Conservation (phyloP, 2,329 filamentous ascomycete genomes). For the Hymenoscyphus infarciens region DNA sequence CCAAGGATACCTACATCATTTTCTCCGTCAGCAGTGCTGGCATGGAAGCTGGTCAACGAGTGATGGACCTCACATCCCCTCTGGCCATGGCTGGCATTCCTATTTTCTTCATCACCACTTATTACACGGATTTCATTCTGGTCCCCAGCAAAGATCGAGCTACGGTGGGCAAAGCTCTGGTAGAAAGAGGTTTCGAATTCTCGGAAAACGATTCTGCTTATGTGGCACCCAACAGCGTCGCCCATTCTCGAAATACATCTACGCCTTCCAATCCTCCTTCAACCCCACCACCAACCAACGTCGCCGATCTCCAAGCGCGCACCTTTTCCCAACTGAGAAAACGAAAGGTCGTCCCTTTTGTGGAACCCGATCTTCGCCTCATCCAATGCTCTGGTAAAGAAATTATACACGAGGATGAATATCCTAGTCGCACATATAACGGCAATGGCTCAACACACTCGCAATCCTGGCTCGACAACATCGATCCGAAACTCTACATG, state of each 20-base stretch:
- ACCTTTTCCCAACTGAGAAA: slow-evolving; percentile 83
- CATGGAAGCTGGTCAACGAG: slow-evolving; percentile 84
- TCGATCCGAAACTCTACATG: slow-evolving; percentile 62
- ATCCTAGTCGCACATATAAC: slow-evolving; percentile 35
- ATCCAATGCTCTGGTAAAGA: slow-evolving; percentile 74
- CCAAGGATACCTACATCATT: slow-evolving; percentile 77
- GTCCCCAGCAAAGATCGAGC: slow-evolving; percentile 72
- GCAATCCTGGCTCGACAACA: slow-evolving; percentile 53
- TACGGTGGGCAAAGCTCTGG: slow-evolving; percentile 72
- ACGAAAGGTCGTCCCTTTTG: slow-evolving; percentile 68
- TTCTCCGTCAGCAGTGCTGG: slow-evolving; percentile 89
- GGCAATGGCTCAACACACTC: slow-evolving; percentile 23
- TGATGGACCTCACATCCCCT: slow-evolving; percentile 87
- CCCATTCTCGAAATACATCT: slow-evolving; percentile 38
- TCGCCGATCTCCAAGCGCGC: slow-evolving; percentile 74
- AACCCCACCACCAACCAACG: slow-evolving; percentile 73
- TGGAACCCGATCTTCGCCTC: slow-evolving; percentile 66
- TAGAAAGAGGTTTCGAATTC: slow-evolving; percentile 80
- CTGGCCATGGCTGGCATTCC: slow-evolving; percentile 88
- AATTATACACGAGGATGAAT: slow-evolving; percentile 32
- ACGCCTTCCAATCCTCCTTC: slow-evolving; percentile 44
- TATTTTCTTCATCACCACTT: slow-evolving; percentile 98
- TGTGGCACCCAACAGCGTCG: slow-evolving; percentile 45
- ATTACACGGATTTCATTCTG: slow-evolving; percentile 95
- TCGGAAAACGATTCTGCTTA: slow-evolving; percentile 68